Conservation (phyloP, 495 filamentous ascomycete genomes). For the Xylaria longipes region DNA sequence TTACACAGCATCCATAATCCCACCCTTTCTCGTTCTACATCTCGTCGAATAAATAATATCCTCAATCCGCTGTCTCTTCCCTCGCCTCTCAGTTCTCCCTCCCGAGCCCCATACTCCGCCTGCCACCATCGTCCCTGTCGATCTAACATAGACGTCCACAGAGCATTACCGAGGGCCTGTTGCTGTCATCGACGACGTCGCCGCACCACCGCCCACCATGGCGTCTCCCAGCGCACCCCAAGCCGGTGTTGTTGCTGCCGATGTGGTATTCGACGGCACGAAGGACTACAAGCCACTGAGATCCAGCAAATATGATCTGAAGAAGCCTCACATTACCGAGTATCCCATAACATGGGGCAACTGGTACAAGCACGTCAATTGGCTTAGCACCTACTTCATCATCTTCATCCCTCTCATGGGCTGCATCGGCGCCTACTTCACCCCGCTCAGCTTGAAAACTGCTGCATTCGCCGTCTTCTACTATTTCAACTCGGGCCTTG, state of each 20-base stretch:
- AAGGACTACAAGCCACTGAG: constrained; percentile 56
- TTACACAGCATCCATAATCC: constrained; percentile 1
- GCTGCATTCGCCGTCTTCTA: constrained; percentile 81
- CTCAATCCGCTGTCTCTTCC: constrained; percentile 12
- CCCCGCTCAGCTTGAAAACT: constrained; percentile 77
- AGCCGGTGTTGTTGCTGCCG: constrained; percentile 32
- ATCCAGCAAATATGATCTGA: constrained; percentile 52
- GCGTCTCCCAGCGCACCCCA: constrained; percentile 47
- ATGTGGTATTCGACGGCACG: constrained; percentile 55
- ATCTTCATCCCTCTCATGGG: constrained; percentile 82
- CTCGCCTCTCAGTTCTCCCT: background rate
- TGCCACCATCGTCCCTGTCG: background rate
- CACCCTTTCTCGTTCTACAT: background rate
- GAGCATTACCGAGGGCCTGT: constrained; percentile 26
- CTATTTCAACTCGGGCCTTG: constrained; percentile 90
- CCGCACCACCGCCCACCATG: constrained; percentile 42
- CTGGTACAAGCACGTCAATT: constrained; percentile 98
- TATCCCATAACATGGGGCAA: constrained; percentile 80
- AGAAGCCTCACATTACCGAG: constrained; percentile 62
- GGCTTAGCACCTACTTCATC: constrained; percentile 89
- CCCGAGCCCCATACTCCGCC: constrained; percentile 1
- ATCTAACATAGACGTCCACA: constrained; percentile 8
- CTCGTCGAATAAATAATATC: constrained; percentile 26
- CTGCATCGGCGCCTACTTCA: constrained; percentile 79
- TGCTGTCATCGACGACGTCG: constrained; percentile 26